Evolutionary conservation across 164 flowering plant genomes (phyloP), one percentile per base, ranked within the genome.

Genomic region (Hamamelis virginiana): DNA sequence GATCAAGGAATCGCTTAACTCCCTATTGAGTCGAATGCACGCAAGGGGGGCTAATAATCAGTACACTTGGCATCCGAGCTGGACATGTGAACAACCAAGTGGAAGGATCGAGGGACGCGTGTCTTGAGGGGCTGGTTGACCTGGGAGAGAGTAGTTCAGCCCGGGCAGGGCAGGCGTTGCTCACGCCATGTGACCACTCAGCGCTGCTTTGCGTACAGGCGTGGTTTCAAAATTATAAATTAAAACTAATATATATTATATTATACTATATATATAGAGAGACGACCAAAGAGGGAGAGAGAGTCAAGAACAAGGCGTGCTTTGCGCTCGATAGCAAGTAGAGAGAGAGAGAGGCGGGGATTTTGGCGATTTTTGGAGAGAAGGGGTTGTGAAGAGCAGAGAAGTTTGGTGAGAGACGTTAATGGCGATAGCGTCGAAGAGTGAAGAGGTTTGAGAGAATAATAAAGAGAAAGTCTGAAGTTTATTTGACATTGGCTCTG

Each of bases 11-110:
- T 48, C 74, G 21, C 4, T 25, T 11, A 1, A 6, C 4, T 26
- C n/a, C 47, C 59, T n/a, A 9, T 76, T 65, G 81, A 77, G 79
- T 77, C 69, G 68, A 64, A 43, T 1, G 69, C 77, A 81, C 75
- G 82, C 82, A 81, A 78, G 62, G 80, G 51, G 50, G 51, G 51
- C 46, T 46, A 48, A 28, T n/a, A 38, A 59, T 41, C n/a, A 1
- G 13, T 16, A 14, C 52, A 75, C 66, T 64, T 75, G 79, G 75
- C 73, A 50, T 75, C 83, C 68, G 4, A 70, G 69, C 69, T 77
- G 83, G 80, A 69, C 51, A 15, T 18, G 1, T 13, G 44, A 64
- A 58, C 72, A 11, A 50, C 72, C 62, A 11, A 1, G 55, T 14
- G 14, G 11, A 14, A 47, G 60, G 60, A 65, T 71, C 69, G 6